A percentile compares a stretch with the other conserved stretches of the same genome.
Conservation (phyloP, 176 grass and related monocot species). For the Otatea glauca region DNA sequence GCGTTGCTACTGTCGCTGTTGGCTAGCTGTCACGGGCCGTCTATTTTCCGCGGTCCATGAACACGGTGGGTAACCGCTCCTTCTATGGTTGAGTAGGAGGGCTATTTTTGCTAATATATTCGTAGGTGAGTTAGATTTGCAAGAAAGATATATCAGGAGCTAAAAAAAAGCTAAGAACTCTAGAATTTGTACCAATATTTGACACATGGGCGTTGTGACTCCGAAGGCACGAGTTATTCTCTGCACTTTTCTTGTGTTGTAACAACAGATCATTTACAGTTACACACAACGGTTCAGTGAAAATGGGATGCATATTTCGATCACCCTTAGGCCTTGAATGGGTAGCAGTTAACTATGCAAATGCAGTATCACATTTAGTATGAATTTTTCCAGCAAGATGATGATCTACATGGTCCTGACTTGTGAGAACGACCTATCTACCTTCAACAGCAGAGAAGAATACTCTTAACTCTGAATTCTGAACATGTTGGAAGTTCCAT, state of each 20-base stretch:
- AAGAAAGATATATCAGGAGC: no score
- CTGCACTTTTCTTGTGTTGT: neutral
- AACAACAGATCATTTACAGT: neutral
- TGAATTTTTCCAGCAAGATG: neutral
- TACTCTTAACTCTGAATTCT: neutral
- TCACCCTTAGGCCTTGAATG: neutral
- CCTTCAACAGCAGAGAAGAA: neutral
- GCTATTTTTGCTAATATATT: no score
- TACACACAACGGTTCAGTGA: neutral
- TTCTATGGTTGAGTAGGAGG: no score
- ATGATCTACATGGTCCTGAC: neutral
- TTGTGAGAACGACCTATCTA: neutral
- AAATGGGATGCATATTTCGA: neutral
- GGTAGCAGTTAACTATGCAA: neutral
- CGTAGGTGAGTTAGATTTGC: no score
- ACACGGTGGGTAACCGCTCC: no score
- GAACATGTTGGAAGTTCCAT: neutral
- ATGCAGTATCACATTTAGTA: neutral
- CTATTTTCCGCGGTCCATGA: no score
- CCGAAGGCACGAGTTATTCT: neutral
- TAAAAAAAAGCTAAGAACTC: no score
- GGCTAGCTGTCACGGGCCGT: no score
- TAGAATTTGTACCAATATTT: neutral
- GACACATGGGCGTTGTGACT: neutral
- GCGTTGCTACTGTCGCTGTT: no score